Base-by-base conservation (phyloP, 257 asterid species). In the Asclepias syriaca region DNA sequence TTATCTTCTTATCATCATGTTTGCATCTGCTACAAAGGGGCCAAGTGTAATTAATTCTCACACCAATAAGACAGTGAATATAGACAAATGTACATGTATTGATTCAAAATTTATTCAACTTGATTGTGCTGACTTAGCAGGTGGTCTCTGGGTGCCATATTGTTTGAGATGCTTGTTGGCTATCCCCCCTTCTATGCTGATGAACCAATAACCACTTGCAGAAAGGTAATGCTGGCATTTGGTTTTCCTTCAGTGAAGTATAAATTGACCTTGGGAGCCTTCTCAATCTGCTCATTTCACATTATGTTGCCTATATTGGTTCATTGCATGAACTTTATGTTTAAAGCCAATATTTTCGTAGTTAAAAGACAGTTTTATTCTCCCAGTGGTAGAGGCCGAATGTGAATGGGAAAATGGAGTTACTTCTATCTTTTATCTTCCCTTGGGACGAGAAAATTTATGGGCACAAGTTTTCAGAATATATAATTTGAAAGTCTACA, bases 91-190 rank as follows among this genome's bases (percentile, higher is more conserved):
- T 57, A 16, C 18, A 54, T 1, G 29, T 13, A 24, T 32, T 54
- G 57, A 24, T 51, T 24, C 58, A 24, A 24, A 61, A 21, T 54
- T 69, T 11, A 69, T 37, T 49, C 15, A 32, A 9, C 59, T 22
- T 69, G 18, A 55, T 64, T 60, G 49, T 19, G 18, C 71, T 16
- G 68, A 43, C 21, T 27, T 55, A 79, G 74, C 86, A 92, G 98
- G 97, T 92, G 98, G 98, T 92, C 98, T 34, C 93, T 90, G 46
- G 97, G 98, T 65, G 96, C 95, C 34, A 87, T 92, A 51, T 82
- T 90, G 97, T 92, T 82, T 73, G 98, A 92, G 86, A 92, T 92
- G 97, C 97, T 92, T 49, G 84, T 92, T 61, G 98, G 98, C 54
- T 90, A 90, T 73, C 91, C 98, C 34, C 98, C 98, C 18, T 92